phyloP scores from a whole-genome alignment of 2,329 filamentous ascomycete genomes.

The Aspergillus pseudotamarii region DNA sequence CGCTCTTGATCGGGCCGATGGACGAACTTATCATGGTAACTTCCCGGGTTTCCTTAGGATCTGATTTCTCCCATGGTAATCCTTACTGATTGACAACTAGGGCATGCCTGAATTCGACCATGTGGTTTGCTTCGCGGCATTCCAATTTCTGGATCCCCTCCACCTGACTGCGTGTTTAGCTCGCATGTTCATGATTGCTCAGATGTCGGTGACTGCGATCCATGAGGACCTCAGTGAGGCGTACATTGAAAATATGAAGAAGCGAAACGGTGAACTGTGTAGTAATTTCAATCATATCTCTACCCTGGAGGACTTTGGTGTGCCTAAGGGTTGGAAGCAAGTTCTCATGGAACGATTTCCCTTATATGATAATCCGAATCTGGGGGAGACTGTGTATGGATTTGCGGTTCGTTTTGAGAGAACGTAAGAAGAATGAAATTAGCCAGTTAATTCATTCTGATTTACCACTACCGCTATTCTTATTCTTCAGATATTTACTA shows the following conservation, averaged over 20 bases:
- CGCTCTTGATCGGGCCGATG: constrained; percentile 10
- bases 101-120: constrained; percentile 8
- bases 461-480: no score
- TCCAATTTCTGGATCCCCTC: constrained; percentile 11
- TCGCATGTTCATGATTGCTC: constrained; percentile 15
- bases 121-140: constrained; percentile 9
- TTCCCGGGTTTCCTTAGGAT: neutral
- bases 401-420: constrained; percentile 6
- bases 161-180: constrained; percentile 10
- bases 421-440: constrained; percentile 21
- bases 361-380: neutral
- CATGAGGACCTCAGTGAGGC: constrained; percentile 4
- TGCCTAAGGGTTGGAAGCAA: constrained; percentile 3
- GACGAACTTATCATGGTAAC: constrained; percentile 12
- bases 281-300: constrained; percentile 3
- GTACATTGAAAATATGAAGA: constrained; percentile 7
- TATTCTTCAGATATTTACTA: no score
- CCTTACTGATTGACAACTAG: neutral
- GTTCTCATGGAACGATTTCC: neutral
- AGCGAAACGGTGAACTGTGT: neutral
- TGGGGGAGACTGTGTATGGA: neutral
- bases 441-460: no score
- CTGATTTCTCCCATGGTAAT: neutral
- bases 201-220: constrained; percentile 12
- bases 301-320: neutral